Evolutionary conservation across 2,329 filamentous ascomycete species (phyloP), one percentile per base, ranked within the genome.

Genomic region (Pseudocercospora fijiensis): DNA sequence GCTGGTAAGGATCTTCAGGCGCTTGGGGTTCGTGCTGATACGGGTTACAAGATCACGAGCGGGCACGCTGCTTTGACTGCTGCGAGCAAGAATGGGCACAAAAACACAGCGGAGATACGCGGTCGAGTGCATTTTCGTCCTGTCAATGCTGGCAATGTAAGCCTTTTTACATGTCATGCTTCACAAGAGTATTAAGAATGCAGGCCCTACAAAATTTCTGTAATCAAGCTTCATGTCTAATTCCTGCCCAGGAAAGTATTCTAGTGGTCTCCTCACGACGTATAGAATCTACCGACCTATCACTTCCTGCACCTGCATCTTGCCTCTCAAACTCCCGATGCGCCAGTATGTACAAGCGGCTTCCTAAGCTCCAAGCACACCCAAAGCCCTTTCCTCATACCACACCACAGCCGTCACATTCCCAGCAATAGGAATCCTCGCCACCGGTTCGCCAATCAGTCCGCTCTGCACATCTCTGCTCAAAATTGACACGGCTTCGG

Each of bases 401-500:
- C 75, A 79, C 8, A 76, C 63, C 11, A 78, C 75, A 62, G 70
- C 70, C 16, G 76, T 80, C 18, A 78, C 67, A 61, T 76, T 69
- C 1, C 74, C 77, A 3, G 62, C 66, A 8, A 76, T 64, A 9
- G 61, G 58, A 9, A 73, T 66, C 16, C 69, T 69, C 13, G 76
- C 78, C n/a, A 79, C 70, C 13, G 82, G 72, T 4, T 78, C 77
- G 0, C 85, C 85, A 24, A 92, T 77, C 68, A 81, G 71, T 1
- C 90, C 90, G 0, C 84, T 87, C 60, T 74, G 66, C 1, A 82
- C 77, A 75, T 92, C 82, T 5, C 90, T 81, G 70, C 78, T 74
- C 55, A 90, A 83, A 57, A 93, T 76, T 6, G 84, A 85, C 1
- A 91, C 85, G 28, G 83, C 84, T 30, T 81, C 79, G 57, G 85